Conservation (phyloP, 106 monocot genomes). For the Dendrobium huoshanense region DNA sequence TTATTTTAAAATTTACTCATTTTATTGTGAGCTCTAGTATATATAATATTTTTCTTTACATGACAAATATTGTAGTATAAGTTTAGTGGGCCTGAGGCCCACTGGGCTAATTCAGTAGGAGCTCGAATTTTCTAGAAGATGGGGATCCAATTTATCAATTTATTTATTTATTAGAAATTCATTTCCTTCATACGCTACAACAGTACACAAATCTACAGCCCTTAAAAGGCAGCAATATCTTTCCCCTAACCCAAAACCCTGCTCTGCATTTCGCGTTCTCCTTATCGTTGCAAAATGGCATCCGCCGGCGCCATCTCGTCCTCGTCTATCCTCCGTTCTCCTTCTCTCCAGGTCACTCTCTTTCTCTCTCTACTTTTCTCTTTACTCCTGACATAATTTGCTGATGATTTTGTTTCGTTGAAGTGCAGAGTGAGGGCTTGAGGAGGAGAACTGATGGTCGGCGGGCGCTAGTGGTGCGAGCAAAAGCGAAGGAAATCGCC, state of each 20-base stretch:
- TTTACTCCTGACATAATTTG: neutral
- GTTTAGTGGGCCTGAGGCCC: neutral
- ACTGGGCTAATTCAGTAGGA: neutral
- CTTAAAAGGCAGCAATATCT: too few species aligned
- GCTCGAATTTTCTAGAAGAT: neutral
- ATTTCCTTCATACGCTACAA: neutral
- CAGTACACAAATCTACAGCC: neutral
- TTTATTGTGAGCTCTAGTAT: too few species aligned
- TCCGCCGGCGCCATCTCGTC: conserved; percentile 71
- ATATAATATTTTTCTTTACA: too few species aligned
- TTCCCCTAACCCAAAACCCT: neutral
- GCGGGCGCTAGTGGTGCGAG: conserved; percentile 37
- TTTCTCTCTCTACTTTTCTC: conserved; percentile 16
- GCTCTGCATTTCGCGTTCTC: neutral
- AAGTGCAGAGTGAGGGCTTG: conserved; percentile 4
- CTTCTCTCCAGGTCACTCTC: conserved; percentile 50
- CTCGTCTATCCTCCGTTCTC: conserved; percentile 54
- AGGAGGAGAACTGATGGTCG: conserved; percentile 13
- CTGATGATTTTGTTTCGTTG: neutral
- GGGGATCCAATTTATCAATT: neutral
- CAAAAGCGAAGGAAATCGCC: conserved; percentile 76
- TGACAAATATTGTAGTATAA: neutral
- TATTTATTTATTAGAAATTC: neutral
- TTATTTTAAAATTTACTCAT: too few species aligned
- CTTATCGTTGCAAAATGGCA: conserved; percentile 28